Conservation (phyloP, 108 stramenopile species). For the Nitzschia sp. region DNA sequence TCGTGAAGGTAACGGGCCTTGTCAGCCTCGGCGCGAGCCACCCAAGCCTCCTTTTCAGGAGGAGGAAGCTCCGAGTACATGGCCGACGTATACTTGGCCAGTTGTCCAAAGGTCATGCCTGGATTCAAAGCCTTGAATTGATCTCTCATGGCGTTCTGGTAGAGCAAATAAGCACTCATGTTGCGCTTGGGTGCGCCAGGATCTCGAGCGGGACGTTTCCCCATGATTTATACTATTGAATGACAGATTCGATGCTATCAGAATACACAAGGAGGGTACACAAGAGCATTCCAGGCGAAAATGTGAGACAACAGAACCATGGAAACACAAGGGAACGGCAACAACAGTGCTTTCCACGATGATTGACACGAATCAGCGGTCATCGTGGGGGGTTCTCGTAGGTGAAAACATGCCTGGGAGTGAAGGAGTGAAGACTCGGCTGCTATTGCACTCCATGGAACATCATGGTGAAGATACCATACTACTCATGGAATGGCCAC, state of each 20-base stretch:
- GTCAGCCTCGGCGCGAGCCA: conserved; percentile 74
- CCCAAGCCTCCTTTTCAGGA: conserved; percentile 76
- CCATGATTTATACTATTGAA: conserved; percentile 26
- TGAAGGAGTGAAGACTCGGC: not conserved
- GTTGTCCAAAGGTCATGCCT: conserved; percentile 73
- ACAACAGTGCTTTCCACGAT: not conserved
- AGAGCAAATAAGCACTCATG: conserved; percentile 82
- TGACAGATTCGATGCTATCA: not conserved
- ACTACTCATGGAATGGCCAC: no score
- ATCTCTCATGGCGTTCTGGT: conserved; percentile 80
- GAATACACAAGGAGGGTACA: no score
- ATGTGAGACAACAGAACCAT: not conserved
- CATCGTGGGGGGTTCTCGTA: not conserved
- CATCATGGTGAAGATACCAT: not conserved
- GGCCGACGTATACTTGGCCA: conserved; percentile 82
- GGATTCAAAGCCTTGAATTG: conserved; percentile 80
- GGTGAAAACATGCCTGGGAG: not conserved
- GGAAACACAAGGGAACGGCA: not conserved
- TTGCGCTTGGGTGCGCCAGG: conserved; percentile 83
- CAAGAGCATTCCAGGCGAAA: no score
- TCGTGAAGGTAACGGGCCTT: conserved; percentile 82
- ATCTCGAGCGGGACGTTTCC: conserved; percentile 50
- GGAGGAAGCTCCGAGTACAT: conserved; percentile 82
- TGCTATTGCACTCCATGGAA: not conserved
- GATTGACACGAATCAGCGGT: not conserved